Evolutionary conservation across 345 rosid genomes (phyloP), one percentile per base, ranked within the genome.

Genomic region (Euclidium syriacum): DNA sequence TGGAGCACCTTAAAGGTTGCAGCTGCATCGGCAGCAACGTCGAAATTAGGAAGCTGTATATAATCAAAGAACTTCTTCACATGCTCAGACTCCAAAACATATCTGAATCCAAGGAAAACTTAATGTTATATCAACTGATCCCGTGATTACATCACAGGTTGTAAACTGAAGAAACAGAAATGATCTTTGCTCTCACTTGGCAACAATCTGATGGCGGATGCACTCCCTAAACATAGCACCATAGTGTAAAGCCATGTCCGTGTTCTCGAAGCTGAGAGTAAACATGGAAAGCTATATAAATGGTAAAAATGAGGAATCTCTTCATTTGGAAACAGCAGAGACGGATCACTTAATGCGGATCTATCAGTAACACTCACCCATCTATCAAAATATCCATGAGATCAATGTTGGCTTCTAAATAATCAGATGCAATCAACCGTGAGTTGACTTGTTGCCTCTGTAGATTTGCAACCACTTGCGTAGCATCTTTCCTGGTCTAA

Each of bases 201-300:
- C 96, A 64, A 86, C 95, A 78, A 70, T 81, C 80, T 95, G 99
- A 73, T 88, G 99, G 41, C 98, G 90, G 64, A 90, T 90, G 82
- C 99, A 95, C 58, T 90, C 99, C 80, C 97, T 86, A 59, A 87
- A 77, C 97, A 95, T 95, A 52, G 87, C 92, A 67, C 99, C 97
- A 70, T 90, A 94, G 64, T 95, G 99, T 60, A 95, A 85, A 72
- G 97, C 97, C 97, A 90, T 80, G 68, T 90, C 97, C 12, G 86
- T 59, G 67, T 77, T 77, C 44, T 79, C 95, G 52, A 86, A 95
- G 33, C 99, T 95, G 76, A 19, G 35, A 76, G 33, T 61, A 65
- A 71, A 61, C 47, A 70, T 7, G 33, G 52, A 70, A 33, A 57
- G 64, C 52, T 22, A 36, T 18, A 53, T 17, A 50, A 48, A 48